Evolutionary conservation across 305 asterid genomes (phyloP).

Genomic region (Fraxinus ornus): DNA sequence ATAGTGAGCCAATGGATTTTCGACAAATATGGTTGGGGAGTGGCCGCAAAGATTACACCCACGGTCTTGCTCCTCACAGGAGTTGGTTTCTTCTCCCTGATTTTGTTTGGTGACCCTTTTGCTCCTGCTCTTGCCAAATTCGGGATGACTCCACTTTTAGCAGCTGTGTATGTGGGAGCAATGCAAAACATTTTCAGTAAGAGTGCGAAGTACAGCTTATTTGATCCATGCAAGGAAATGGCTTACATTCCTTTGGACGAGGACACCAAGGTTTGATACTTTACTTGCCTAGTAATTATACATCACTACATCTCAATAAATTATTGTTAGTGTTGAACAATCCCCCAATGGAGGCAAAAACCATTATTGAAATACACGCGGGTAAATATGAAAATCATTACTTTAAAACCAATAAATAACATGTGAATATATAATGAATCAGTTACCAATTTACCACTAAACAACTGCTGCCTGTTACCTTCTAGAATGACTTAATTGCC

Average conservation of each 20-base stretch:
- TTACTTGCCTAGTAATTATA: neutral
- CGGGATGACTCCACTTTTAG: conserved; percentile 93
- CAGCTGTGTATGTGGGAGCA: conserved; percentile 96
- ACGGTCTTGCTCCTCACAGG: conserved; percentile 91
- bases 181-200: conserved; percentile 94
- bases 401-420: too few relatives aligned
- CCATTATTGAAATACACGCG: too few relatives aligned
- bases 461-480: too few relatives aligned
- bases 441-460: too few relatives aligned
- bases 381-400: too few relatives aligned
- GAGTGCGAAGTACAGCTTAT: conserved; percentile 94
- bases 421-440: too few relatives aligned
- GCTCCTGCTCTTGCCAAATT: conserved; percentile 71
- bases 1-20: conserved; percentile 55
- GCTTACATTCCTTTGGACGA: conserved; percentile 98
- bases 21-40: conserved; percentile 54
- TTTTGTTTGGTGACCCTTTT: conserved; percentile 80
- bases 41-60: conserved; percentile 81
- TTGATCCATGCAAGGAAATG: conserved; percentile 99
- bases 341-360: too few relatives aligned
- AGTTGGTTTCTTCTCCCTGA: conserved; percentile 86
- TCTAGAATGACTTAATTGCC: too few relatives aligned
- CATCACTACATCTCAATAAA: neutral
- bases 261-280: conserved; percentile 77
- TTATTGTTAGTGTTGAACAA: neutral